A percentile compares a stretch with the other conserved stretches of the same genome.
Conservation (phyloP, 768 basidiomycete genomes). For the Wakefieldia striispora region DNA sequence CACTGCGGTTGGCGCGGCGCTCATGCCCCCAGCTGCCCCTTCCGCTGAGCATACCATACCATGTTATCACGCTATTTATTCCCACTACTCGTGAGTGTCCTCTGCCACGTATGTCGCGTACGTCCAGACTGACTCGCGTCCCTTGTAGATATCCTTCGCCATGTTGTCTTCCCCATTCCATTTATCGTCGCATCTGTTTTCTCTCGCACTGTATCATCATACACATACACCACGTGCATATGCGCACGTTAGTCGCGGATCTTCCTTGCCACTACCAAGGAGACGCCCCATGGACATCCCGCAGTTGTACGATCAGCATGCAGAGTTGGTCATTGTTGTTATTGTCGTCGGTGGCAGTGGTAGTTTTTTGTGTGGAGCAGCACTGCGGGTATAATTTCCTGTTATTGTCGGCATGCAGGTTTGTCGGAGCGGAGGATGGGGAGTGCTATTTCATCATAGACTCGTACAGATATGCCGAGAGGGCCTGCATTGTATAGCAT, state of each 20-base stretch:
- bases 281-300: slow-evolving; percentile 15
- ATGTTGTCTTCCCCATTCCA: slow-evolving; percentile 33
- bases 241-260: slow-evolving; percentile 29
- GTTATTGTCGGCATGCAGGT: slow-evolving; percentile 24
- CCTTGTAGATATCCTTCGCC: slow-evolving; percentile 14
- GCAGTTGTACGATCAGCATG: slow-evolving; percentile 30
- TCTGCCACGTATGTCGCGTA: background rate
- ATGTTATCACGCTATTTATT: slow-evolving; percentile 29
- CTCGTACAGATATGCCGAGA: slow-evolving; percentile 11
- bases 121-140: background rate
- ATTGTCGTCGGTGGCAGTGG: slow-evolving; percentile 8
- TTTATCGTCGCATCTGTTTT: slow-evolving; percentile 29
- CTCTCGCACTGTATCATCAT: slow-evolving; percentile 33
- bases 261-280: background rate
- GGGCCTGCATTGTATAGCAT: slow-evolving; percentile 29
- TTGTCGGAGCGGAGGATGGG: slow-evolving; percentile 14
- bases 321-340: background rate
- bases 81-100: slow-evolving; percentile 19
- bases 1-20: slow-evolving; percentile 71
- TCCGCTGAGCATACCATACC: slow-evolving; percentile 41
- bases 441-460: slow-evolving; percentile 21
- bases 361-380: slow-evolving; percentile 11
- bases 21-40: slow-evolving; percentile 60
- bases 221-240: slow-evolving; percentile 35
- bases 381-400: slow-evolving; percentile 8